These are phyloP conservation scores for Camellia sinensis DNA, from an alignment of 148 eudicot genomes.

Conservation along the genomic window DNA sequence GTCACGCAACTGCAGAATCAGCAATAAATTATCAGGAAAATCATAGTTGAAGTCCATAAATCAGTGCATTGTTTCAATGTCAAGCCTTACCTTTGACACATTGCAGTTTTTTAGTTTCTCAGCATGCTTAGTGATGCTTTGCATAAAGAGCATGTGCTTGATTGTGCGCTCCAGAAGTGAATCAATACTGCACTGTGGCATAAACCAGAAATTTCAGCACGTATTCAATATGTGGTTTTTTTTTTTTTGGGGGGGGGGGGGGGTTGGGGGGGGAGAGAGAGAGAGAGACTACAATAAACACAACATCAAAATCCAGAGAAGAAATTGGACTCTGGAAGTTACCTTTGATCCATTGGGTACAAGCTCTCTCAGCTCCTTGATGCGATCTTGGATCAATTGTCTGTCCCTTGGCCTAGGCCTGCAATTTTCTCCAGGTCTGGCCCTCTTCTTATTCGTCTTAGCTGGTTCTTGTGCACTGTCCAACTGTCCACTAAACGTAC, in stretches of 20 bases:
- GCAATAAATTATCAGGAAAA: slow-evolving; percentile 11
- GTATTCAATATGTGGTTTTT: not conserved
- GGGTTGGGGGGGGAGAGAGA: not conserved
- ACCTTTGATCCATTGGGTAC: slow-evolving; percentile 96
- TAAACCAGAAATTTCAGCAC: slow-evolving; percentile 26
- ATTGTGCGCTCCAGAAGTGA: slow-evolving; percentile 88
- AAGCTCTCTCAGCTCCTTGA: slow-evolving; percentile 80
- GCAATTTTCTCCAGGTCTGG: slow-evolving; percentile 77
- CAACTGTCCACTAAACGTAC: slow-evolving; percentile 51
- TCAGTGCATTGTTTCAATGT: not conserved
- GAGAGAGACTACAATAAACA: not conserved
- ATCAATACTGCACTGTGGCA: slow-evolving; percentile 88
- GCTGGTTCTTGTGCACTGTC: slow-evolving; percentile 39
- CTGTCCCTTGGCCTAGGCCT: slow-evolving; percentile 97
- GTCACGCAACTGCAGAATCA: slow-evolving; percentile 48
- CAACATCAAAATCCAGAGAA: not conserved
- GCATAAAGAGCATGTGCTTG: slow-evolving; percentile 89
- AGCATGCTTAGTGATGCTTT: slow-evolving; percentile 71
- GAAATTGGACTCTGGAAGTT: not conserved
- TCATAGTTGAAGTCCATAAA: too few species aligned
- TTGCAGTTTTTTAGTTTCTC: slow-evolving; percentile 63
- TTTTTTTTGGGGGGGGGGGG: too few species aligned
- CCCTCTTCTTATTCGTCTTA: slow-evolving; percentile 62
- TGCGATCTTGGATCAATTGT: slow-evolving; percentile 90
- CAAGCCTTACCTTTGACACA: slow-evolving; percentile 55